Evolutionary conservation across 306 rosid genomes (phyloP), one percentile per base, ranked within the genome.

Genomic region (Morella rubra): DNA sequence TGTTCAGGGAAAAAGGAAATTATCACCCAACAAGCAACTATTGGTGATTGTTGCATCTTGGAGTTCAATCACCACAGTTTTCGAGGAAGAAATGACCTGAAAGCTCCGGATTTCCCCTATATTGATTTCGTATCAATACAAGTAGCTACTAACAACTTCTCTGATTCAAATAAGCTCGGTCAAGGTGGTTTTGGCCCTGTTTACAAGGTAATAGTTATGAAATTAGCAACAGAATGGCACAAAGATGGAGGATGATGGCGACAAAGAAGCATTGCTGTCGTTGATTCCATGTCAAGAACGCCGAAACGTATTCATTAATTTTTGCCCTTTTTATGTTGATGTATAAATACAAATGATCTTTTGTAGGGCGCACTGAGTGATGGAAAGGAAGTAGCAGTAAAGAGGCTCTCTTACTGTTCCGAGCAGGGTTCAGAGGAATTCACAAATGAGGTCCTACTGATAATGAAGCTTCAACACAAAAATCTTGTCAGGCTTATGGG

Each of bases 401-500:
- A 92, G 81, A 92, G 96, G 79, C 86, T 92, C 6, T 90, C 91
- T 22, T 69, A 66, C 10, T 51, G 77, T 54, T 92, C 93, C 4
- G 82, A 81, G 73, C 96, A 93, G 69, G 96, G 97, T 12, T 73
- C 85, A 3, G 80, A 83, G 16, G 93, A 93, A 78, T 89, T 90
- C 64, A 89, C 69, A 50, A 90, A 90, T 44, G 93, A n/a, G n/a
- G 91, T 90, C 51, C 66, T 83, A 24, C 74, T 87, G 69, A 82
- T 90, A 37, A 77, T 82, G 72, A 90, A 87, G 54, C 93, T 92
- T 71, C 96, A 92, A 60, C 97, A 89, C 50, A 88, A 89, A 69
- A 92, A 87, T 79, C 91, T 92, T 40, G 92, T 90, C 9, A 86
- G 83, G 84, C 96, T 92, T 72, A 18, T 92, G 4, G 97, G 92